A percentile compares a stretch with the other conserved stretches of the same genome.
These are phyloP conservation scores for Leishmania guyanensis DNA, from an alignment of 208 protist species.

Conservation along the genomic window DNA sequence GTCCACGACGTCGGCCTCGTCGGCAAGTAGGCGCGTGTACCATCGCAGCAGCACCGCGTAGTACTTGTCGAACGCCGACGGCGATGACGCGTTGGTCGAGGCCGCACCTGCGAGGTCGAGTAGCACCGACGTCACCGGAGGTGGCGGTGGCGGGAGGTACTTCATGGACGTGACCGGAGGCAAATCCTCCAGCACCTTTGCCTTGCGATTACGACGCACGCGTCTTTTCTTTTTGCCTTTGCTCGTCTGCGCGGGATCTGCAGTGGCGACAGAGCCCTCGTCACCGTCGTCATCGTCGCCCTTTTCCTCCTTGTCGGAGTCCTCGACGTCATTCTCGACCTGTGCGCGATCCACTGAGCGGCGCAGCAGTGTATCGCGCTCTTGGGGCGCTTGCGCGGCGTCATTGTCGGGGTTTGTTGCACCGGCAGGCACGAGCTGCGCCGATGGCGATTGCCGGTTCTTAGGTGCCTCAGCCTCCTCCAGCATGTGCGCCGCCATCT, in stretches of 20 bases:
- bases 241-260: neutral
- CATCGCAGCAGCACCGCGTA: slow-evolving; percentile 40
- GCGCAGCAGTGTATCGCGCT: neutral
- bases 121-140: neutral
- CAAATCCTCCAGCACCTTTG: slow-evolving; percentile 27
- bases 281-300: slow-evolving; percentile 2
- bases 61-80: slow-evolving; percentile 13
- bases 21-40: slow-evolving; percentile 51
- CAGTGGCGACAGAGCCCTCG: neutral
- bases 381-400: neutral
- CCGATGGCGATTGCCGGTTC: neutral
- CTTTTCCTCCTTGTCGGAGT: neutral
- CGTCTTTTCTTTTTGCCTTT: slow-evolving; percentile 29
- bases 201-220: slow-evolving; percentile 32
- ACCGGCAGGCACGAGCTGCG: neutral
- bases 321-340: neutral
- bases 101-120: neutral
- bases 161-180: slow-evolving; percentile 20
- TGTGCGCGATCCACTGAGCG: neutral
- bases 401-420: neutral
- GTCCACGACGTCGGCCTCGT: slow-evolving; percentile 42
- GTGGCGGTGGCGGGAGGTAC: slow-evolving; percentile 31
- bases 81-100: neutral
- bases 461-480: neutral
- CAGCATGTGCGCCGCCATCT: neutral